Conservation (phyloP, 768 basidiomycete species). For the Boletus rex-veris region DNA sequence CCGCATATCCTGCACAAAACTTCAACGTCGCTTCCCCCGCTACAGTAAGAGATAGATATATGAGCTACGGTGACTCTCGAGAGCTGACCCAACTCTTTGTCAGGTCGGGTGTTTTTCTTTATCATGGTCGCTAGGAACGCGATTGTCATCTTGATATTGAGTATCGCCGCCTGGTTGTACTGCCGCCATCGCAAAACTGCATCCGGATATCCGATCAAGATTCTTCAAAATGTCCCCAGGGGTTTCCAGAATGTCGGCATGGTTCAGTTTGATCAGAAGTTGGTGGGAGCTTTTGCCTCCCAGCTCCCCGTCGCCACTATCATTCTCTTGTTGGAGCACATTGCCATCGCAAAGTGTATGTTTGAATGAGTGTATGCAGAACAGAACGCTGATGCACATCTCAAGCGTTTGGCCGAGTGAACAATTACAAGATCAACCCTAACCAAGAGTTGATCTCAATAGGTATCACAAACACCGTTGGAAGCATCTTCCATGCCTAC, state of each 20-base stretch:
- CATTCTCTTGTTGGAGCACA: constrained; percentile 90
- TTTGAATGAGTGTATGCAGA: constrained; percentile 1
- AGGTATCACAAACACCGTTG: constrained; percentile 92
- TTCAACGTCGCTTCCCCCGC: constrained; percentile 59
- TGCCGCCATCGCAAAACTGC: constrained; percentile 56
- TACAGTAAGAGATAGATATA: constrained; percentile 41
- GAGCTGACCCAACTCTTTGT: constrained; percentile 1
- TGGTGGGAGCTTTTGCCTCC: constrained; percentile 66
- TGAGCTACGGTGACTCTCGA: not conserved
- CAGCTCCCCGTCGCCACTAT: constrained; percentile 85
- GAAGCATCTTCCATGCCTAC: constrained; percentile 87
- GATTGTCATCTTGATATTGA: constrained; percentile 85
- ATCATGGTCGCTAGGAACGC: constrained; percentile 73
- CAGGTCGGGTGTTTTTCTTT: constrained; percentile 76
- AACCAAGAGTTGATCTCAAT: constrained; percentile 97
- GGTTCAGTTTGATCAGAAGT: constrained; percentile 43
- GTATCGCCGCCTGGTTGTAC: constrained; percentile 84
- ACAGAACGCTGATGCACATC: constrained; percentile 8
- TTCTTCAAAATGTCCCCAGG: constrained; percentile 78
- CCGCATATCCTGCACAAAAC: constrained; percentile 49
- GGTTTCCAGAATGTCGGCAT: constrained; percentile 65
- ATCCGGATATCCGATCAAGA: constrained; percentile 77
- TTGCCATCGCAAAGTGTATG: constrained; percentile 92
- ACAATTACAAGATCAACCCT: constrained; percentile 90
- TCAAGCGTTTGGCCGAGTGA: constrained; percentile 90